phyloP scores from a whole-genome alignment of 495 filamentous ascomycete genomes.

The Daldinia loculata region DNA sequence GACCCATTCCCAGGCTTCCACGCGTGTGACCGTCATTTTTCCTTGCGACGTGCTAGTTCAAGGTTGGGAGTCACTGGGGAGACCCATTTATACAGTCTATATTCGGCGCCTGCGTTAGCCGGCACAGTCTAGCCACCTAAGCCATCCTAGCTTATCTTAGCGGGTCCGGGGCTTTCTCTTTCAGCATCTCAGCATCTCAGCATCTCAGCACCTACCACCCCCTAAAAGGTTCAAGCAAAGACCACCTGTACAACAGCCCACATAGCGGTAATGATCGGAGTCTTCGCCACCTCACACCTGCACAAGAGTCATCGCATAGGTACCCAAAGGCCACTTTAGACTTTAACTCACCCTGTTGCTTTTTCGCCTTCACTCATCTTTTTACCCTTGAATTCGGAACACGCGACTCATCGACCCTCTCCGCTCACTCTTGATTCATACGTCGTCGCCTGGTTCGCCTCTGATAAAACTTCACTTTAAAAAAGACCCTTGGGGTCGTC shows the following conservation, averaged over 20 bases:
- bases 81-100: slow-evolving; percentile 34
- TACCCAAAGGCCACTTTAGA: slow-evolving; percentile 49
- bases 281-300: slow-evolving; percentile 48
- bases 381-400: slow-evolving; percentile 19
- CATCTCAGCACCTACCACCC: slow-evolving; percentile 21
- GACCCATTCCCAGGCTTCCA: slow-evolving; percentile 46
- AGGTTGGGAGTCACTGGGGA: slow-evolving; percentile 41
- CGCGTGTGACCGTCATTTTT: slow-evolving; percentile 43
- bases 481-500: slow-evolving; percentile 7
- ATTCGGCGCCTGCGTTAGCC: slow-evolving; percentile 15
- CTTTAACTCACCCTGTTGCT: slow-evolving; percentile 45
- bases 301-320: slow-evolving; percentile 58
- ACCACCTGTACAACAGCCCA: slow-evolving; percentile 59
- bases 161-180: slow-evolving; percentile 7
- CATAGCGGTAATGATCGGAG: slow-evolving; percentile 54
- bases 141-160: slow-evolving; percentile 9
- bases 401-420: slow-evolving; percentile 50
- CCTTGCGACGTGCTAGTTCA: slow-evolving; percentile 43
- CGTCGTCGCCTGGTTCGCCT: slow-evolving; percentile 31
- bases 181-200: slow-evolving; percentile 10
- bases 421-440: slow-evolving; percentile 23
- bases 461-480: slow-evolving; percentile 30
- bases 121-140: slow-evolving; percentile 25
- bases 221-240: slow-evolving; percentile 30
- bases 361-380: slow-evolving; percentile 42